phyloP scores from a whole-genome alignment of 768 basidiomycete genomes.

The Hypsizygus marmoreus region DNA sequence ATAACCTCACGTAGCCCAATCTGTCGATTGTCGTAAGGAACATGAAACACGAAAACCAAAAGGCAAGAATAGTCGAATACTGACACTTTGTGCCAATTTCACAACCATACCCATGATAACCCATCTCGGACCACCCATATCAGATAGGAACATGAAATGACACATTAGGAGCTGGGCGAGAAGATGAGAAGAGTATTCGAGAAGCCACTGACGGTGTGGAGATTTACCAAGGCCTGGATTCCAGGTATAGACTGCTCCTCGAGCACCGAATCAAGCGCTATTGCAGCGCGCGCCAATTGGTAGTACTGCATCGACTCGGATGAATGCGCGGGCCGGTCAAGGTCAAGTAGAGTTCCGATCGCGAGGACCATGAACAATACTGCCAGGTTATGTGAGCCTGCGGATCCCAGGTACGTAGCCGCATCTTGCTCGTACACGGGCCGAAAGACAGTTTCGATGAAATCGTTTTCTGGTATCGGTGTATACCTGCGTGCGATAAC shows the following conservation, averaged over 20 bases:
- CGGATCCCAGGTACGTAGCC: slow-evolving; percentile 36
- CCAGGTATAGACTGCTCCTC: slow-evolving; percentile 64
- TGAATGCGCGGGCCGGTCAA: slow-evolving; percentile 53
- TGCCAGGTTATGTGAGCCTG: slow-evolving; percentile 55
- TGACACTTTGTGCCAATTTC: slow-evolving; percentile 69
- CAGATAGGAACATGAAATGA: slow-evolving; percentile 52
- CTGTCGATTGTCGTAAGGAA: slow-evolving; percentile 31
- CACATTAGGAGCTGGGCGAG: slow-evolving; percentile 55
- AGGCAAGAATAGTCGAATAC: slow-evolving; percentile 21
- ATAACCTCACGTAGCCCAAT: slow-evolving; percentile 65
- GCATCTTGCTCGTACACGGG: slow-evolving; percentile 53
- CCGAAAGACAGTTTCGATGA: slow-evolving; percentile 50
- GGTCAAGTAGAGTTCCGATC: slow-evolving; percentile 62
- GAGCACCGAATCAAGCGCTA: slow-evolving; percentile 63
- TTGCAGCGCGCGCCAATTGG: slow-evolving; percentile 58
- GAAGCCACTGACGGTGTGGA: slow-evolving; percentile 9
- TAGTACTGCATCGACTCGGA: slow-evolving; percentile 60
- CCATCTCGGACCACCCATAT: slow-evolving; percentile 65
- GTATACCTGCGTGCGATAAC: slow-evolving; percentile 50
- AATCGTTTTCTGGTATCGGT: slow-evolving; percentile 63
- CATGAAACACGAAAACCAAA: slow-evolving; percentile 15
- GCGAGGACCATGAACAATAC: slow-evolving; percentile 67
- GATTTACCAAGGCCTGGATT: slow-evolving; percentile 64
- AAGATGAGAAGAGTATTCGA: slow-evolving; percentile 15
- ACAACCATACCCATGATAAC: slow-evolving; percentile 70